Evolutionary conservation across 371 early-diverging fungal genomes (phyloP).

Genomic region (Sporodiniella umbellata): DNA sequence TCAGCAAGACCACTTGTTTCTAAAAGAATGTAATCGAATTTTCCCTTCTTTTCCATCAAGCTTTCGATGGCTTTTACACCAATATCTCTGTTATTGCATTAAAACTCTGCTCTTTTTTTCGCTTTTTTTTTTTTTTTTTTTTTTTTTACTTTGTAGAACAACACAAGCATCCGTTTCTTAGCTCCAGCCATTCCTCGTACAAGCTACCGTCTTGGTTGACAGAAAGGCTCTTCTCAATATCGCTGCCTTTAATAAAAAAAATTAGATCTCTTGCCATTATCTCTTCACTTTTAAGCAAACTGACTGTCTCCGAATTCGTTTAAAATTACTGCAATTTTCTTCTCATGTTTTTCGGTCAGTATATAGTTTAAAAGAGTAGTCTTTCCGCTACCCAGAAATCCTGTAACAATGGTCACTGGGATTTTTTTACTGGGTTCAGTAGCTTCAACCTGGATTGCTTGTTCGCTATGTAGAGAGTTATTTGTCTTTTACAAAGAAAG

Average conservation of each 20-base stretch:
- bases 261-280: no score
- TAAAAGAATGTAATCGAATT: constrained; percentile 92
- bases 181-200: constrained; percentile 95
- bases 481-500: background rate
- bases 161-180: constrained; percentile 95
- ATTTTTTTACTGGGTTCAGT: constrained; percentile 38
- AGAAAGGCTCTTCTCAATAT: constrained; percentile 91
- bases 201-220: constrained; percentile 76
- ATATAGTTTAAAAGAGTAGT: constrained; percentile 91
- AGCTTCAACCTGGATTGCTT: background rate
- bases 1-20: constrained; percentile 88
- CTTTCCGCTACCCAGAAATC: constrained; percentile 90
- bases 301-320: constrained; percentile 82
- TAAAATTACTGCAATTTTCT: constrained; percentile 93
- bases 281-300: background rate
- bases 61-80: constrained; percentile 94
- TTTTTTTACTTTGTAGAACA: constrained; percentile 85
- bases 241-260: constrained; percentile 59
- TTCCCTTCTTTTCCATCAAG: constrained; percentile 84
- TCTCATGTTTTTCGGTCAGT: constrained; percentile 86
- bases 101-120: background rate
- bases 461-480: background rate
- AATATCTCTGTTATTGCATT: constrained; percentile 60
- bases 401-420: constrained; percentile 76
- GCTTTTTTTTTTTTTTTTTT: background rate